A percentile compares a stretch with the other conserved stretches of the same genome.
phyloP scores from a whole-genome alignment of 2,329 filamentous ascomycete genomes.

The Byssothecium circinans region DNA sequence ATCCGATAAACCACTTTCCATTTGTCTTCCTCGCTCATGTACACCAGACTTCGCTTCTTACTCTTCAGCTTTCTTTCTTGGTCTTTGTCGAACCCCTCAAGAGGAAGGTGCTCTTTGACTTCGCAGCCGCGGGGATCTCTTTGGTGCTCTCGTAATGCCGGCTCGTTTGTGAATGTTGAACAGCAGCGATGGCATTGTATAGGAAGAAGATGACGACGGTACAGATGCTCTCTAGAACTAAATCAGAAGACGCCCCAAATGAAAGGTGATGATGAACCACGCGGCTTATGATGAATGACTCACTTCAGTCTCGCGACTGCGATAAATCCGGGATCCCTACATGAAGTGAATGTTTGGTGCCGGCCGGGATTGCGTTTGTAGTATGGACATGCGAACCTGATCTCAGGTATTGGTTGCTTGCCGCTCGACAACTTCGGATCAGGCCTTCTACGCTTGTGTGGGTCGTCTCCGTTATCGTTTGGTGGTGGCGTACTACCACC shows the following conservation, averaged over 20 bases:
- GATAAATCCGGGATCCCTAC: constrained; percentile 27
- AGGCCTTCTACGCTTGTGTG: constrained; percentile 23
- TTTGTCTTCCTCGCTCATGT: constrained; percentile 26
- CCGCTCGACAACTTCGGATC: constrained; percentile 10
- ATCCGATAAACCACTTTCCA: constrained; percentile 30
- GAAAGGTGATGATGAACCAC: no score
- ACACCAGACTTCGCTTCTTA: constrained; percentile 23
- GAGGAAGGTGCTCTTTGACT: constrained; percentile 19
- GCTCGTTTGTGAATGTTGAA: constrained; percentile 21
- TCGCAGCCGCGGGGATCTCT: constrained; percentile 24
- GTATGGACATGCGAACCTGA: constrained; percentile 26
- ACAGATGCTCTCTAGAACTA: constrained; percentile 22
- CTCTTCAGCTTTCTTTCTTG: constrained; percentile 30
- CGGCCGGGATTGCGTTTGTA: constrained; percentile 29
- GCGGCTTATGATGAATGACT: constrained; percentile 1
- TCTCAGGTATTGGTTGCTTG: constrained; percentile 14
- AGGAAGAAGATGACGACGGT: constrained; percentile 26
- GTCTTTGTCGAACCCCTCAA: constrained; percentile 29
- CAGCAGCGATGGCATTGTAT: constrained; percentile 30
- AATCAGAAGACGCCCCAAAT: not conserved
- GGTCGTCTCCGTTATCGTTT: constrained; percentile 22
- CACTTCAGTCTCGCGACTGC: constrained; percentile 28
- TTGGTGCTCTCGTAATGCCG: constrained; percentile 25
- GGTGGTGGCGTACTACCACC: constrained; percentile 20
- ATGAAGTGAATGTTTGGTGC: constrained; percentile 28